Evolutionary conservation across 768 basidiomycete species (phyloP).

Genomic region (Lentinula raphanica): DNA sequence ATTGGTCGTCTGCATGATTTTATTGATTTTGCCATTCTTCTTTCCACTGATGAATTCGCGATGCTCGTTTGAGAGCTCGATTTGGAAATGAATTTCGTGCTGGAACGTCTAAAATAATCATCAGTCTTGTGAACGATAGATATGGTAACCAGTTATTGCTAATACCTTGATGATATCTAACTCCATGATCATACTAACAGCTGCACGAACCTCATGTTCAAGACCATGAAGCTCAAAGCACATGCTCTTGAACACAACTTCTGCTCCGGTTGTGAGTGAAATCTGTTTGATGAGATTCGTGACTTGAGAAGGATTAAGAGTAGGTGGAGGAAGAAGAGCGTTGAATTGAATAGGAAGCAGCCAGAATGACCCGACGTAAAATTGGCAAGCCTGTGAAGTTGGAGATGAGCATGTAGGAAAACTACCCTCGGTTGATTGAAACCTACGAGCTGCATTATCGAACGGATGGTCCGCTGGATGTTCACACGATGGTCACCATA

Average conservation of each 20-base stretch:
- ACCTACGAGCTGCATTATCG: constrained; percentile 91
- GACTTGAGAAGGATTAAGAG: constrained; percentile 77
- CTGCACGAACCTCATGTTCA: constrained; percentile 84
- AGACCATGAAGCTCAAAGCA: constrained; percentile 96
- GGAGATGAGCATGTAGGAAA: not conserved
- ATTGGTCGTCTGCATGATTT: constrained; percentile 96
- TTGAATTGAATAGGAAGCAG: constrained; percentile 92
- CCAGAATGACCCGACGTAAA: constrained; percentile 97
- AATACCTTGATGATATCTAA: constrained; percentile 85
- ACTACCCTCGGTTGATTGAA: not conserved
- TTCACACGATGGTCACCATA: constrained; percentile 92
- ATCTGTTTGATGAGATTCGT: constrained; percentile 83
- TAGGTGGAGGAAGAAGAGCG: constrained; percentile 77
- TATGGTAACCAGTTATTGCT: not conserved
- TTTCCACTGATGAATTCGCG: constrained; percentile 98
- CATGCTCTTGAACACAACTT: constrained; percentile 95
- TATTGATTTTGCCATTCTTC: constrained; percentile 99
- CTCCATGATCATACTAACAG: constrained; percentile 82
- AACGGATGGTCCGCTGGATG: constrained; percentile 89
- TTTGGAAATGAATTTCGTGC: constrained; percentile 96
- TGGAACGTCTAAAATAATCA: constrained; percentile 65
- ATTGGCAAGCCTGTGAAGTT: constrained; percentile 73
- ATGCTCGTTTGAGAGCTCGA: constrained; percentile 96
- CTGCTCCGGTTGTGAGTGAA: constrained; percentile 81
- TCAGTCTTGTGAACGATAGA: constrained; percentile 5